Conservation (phyloP, 225 moss, liverwort and hornwort genomes). For the Pleurozium schreberi region DNA sequence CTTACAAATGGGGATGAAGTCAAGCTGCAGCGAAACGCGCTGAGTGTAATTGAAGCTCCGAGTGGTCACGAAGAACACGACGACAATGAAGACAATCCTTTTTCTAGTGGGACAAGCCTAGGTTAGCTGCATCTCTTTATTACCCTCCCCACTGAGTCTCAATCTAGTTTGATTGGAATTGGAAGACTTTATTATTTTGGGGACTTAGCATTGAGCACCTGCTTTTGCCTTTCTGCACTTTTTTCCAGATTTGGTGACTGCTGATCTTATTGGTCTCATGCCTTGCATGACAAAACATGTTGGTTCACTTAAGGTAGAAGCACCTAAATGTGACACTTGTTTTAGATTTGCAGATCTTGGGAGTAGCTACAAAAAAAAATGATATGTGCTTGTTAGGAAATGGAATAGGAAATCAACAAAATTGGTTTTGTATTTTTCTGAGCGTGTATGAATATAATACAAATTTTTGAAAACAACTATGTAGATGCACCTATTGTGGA, state of each 20-base stretch:
- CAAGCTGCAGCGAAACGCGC: conserved; percentile 59
- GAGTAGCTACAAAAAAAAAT: too few species aligned
- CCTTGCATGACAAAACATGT: neutral
- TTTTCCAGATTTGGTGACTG: neutral
- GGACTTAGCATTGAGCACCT: neutral
- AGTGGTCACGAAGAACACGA: conserved; percentile 54
- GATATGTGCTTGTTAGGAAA: too few species aligned
- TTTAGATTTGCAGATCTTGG: too few species aligned
- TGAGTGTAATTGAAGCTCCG: conserved; percentile 58
- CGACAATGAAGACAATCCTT: conserved; percentile 50
- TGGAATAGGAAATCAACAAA: too few species aligned
- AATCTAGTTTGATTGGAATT: neutral
- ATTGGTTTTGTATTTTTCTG: too few species aligned
- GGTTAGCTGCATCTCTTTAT: conserved; percentile 15
- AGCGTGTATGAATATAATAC: too few species aligned
- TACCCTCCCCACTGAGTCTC: neutral
- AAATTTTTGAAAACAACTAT: too few species aligned
- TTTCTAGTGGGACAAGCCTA: conserved; percentile 58
- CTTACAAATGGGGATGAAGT: conserved; percentile 56
- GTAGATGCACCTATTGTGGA: too few species aligned
- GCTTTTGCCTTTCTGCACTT: neutral
- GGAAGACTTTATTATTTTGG: neutral
- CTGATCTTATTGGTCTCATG: too few species aligned
- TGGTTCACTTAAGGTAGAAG: too few species aligned
- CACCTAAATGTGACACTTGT: too few species aligned